Base-by-base conservation (phyloP, 2,329 filamentous ascomycete species). In the Arthrobotrys entomopaga region DNA sequence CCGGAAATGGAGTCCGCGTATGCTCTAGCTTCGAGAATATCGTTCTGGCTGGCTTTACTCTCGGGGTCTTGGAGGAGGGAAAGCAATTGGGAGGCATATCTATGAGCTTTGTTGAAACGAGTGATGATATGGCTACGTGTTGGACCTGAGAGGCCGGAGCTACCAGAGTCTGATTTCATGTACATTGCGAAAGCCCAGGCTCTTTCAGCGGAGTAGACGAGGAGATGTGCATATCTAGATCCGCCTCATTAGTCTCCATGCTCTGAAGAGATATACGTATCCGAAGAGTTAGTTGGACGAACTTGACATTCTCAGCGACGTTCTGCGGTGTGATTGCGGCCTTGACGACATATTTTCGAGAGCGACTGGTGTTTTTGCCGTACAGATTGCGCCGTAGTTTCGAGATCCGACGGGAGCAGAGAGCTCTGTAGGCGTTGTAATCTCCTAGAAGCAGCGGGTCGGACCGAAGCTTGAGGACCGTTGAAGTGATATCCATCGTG, bases 101-200 rank as follows among this genome's bases (percentile, higher is more conserved):
- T 87, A 43, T 89, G 86, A 15, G 91, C 93, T 83, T 97, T 97
- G 79, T 89, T 87, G 46, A 98, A 84, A 61, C 93, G 88, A 13
- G 93, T 96, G 66, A 96, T 88, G 43, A 98, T 95, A 81, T 99
- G 94, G 61, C 90, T 90, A 80, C 93, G 89, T 16, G 91, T 90
- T 60, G 90, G 88, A 73, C 93, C 90, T 26, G 89, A 87, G 76
- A 97, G 90, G 56, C 89, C 90, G 81, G 92, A 91, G 74, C 89
- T 88, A 78, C 95, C 92, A 78, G 91, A 87, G 50, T 79, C 78
- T 43, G 91, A 87, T 82, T 96, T 97, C 86, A 97, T 92, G 80
- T 91, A 89, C 93, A 98, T 96, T 69, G 93, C 94, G 81, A 97
- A 90, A 42, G 95, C 94, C 92, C 93, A 98, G 59, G 93, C 92